Evolutionary conservation across 2,329 filamentous ascomycete genomes (phyloP).

Genomic region (Aspergillus awamori): DNA sequence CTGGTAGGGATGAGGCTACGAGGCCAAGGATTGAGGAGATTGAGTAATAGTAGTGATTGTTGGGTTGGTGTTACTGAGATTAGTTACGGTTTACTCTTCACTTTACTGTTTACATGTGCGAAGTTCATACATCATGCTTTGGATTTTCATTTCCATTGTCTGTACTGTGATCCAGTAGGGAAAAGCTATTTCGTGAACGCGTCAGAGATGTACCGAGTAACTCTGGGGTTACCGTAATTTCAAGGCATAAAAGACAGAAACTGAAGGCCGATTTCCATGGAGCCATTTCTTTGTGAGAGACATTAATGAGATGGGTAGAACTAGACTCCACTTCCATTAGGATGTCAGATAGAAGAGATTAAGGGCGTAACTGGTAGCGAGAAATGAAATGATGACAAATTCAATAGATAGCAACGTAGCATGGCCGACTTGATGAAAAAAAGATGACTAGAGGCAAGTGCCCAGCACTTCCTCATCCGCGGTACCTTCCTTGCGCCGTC

Average conservation of each 20-base stretch:
- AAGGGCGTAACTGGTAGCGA: neutral
- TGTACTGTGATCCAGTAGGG: too few species aligned
- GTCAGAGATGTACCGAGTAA: neutral
- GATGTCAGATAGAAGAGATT: neutral
- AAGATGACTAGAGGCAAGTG: neutral
- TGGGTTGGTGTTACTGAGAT: neutral
- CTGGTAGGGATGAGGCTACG: slow-evolving; percentile 22
- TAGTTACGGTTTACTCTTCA: too few species aligned
- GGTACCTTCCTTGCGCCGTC: neutral
- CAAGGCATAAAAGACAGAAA: neutral
- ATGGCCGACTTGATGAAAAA: neutral
- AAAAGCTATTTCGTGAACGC: neutral
- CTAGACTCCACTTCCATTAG: neutral
- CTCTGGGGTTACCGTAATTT: neutral
- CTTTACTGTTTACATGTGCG: neutral
- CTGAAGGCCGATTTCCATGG: neutral
- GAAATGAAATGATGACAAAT: neutral
- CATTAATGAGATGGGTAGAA: neutral
- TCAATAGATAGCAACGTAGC: neutral
- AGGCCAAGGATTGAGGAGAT: slow-evolving; percentile 48
- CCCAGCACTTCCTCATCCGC: neutral
- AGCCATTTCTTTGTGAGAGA: neutral
- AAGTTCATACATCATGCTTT: neutral
- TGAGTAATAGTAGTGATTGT: slow-evolving; percentile 29
- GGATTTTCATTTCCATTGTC: neutral